phyloP scores from a whole-genome alignment of 1,284 basidiomycete genomes.

The Naganishia sp. region DNA sequence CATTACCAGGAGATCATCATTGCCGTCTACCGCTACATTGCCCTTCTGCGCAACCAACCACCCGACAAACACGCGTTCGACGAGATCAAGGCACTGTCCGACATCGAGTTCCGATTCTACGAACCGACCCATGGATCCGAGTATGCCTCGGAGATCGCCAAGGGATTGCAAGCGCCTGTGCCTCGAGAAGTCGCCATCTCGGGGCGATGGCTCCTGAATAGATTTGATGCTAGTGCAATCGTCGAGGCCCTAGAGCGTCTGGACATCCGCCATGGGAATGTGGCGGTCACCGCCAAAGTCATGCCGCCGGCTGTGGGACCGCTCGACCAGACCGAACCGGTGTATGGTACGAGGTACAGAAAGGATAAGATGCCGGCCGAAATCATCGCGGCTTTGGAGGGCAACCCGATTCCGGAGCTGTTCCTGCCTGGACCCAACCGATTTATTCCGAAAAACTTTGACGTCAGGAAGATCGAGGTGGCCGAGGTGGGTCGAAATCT shows the following conservation, averaged over 20 bases:
- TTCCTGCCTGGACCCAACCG: slow-evolving; percentile 80
- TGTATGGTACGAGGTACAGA: slow-evolving; percentile 79
- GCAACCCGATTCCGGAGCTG: slow-evolving; percentile 65
- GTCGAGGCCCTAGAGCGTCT: slow-evolving; percentile 66
- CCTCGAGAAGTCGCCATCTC: slow-evolving; percentile 76
- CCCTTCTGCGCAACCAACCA: slow-evolving; percentile 70
- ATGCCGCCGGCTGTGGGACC: slow-evolving; percentile 60
- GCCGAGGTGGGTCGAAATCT: slow-evolving; percentile 49
- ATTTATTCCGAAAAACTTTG: slow-evolving; percentile 84
- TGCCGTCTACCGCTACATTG: slow-evolving; percentile 84
- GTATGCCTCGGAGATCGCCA: slow-evolving; percentile 77
- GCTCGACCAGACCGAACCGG: slow-evolving; percentile 75
- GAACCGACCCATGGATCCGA: slow-evolving; percentile 78
- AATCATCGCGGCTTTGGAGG: slow-evolving; percentile 57
- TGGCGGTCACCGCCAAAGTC: slow-evolving; percentile 56
- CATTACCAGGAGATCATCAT: slow-evolving; percentile 75
- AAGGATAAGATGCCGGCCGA: slow-evolving; percentile 67
- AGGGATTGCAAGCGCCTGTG: slow-evolving; percentile 66
- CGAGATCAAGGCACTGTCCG: slow-evolving; percentile 73
- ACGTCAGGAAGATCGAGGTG: slow-evolving; percentile 72
- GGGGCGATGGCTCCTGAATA: slow-evolving; percentile 70
- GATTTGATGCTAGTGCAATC: slow-evolving; percentile 73
- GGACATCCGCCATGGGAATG: slow-evolving; percentile 61
- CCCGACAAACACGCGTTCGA: slow-evolving; percentile 76
- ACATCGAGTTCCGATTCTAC: slow-evolving; percentile 80